Evolutionary conservation across 2,329 filamentous ascomycete species (phyloP).

Genomic region (Mycosphaerella arachidis): DNA sequence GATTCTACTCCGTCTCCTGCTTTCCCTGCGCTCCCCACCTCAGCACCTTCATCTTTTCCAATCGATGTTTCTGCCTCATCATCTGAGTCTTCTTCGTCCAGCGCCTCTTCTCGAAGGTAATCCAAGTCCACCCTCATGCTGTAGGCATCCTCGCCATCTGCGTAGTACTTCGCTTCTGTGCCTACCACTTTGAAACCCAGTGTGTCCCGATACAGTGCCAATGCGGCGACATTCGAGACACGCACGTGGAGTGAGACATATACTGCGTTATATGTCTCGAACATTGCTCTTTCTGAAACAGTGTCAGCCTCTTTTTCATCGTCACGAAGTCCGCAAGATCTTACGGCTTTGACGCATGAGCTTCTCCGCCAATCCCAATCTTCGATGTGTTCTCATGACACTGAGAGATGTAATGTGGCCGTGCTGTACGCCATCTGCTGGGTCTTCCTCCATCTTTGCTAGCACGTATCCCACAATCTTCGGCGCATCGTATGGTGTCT

Average conservation of each 20-base stretch:
- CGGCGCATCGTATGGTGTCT: constrained; percentile 79
- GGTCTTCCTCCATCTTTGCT: constrained; percentile 99
- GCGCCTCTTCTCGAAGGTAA: constrained; percentile 52
- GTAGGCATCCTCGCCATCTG: constrained; percentile 93
- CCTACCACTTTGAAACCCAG: constrained; percentile 85
- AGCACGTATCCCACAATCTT: constrained; percentile 99
- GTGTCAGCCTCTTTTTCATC: constrained; percentile 5
- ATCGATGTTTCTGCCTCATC: constrained; percentile 35
- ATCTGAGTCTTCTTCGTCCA: constrained; percentile 42
- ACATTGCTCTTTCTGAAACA: constrained; percentile 80
- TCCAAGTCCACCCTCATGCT: constrained; percentile 85
- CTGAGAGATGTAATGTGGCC: constrained; percentile 93
- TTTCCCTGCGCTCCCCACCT: constrained; percentile 35
- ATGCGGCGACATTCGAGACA: constrained; percentile 84
- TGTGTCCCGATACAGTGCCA: constrained; percentile 88
- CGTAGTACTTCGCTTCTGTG: constrained; percentile 87
- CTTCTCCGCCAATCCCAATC: constrained; percentile 91
- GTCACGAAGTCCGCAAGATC: constrained; percentile 30
- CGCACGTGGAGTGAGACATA: constrained; percentile 97
- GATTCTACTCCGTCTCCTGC: constrained; percentile 39
- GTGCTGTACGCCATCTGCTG: constrained; percentile 81
- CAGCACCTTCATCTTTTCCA: constrained; percentile 40
- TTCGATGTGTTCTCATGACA: constrained; percentile 92
- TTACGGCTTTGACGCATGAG: constrained; percentile 92
- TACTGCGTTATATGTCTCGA: constrained; percentile 82